Evolutionary conservation across 352 stramenopile genomes (phyloP).

Genomic region (Pythium apleroticum): DNA sequence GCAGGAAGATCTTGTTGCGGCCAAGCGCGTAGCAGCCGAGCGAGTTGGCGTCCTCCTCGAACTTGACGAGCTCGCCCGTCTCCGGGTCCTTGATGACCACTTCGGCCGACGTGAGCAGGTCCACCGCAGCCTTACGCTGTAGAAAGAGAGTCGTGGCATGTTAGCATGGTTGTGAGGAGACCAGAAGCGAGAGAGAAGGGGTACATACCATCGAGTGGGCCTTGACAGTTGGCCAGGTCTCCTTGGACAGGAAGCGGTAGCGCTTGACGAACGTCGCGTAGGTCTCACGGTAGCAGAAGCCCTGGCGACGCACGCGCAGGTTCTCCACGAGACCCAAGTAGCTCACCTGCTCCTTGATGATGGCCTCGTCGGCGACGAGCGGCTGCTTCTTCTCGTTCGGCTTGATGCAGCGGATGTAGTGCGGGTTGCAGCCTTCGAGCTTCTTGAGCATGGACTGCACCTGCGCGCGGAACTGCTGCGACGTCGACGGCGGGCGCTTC

Average conservation of each 20-base stretch:
- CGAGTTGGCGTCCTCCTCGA: conserved; percentile 72
- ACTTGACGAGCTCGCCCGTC: conserved; percentile 54
- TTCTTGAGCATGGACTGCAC: conserved; percentile 80
- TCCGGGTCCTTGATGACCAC: conserved; percentile 61
- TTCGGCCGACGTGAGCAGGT: conserved; percentile 63
- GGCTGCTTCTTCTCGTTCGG: conserved; percentile 87
- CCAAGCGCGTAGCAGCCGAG: conserved; percentile 82
- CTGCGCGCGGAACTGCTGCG: conserved; percentile 81
- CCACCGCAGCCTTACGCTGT: conserved; percentile 67
- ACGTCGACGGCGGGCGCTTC: conserved; percentile 81
- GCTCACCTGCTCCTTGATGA: conserved; percentile 75
- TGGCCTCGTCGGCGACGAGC: conserved; percentile 60
- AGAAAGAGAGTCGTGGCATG: background rate
- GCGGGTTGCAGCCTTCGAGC: conserved; percentile 85
- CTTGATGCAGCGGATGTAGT: conserved; percentile 93
- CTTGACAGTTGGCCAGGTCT: conserved; percentile 67
- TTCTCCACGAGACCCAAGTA: conserved; percentile 86
- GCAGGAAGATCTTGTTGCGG: conserved; percentile 90
- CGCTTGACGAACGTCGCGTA: conserved; percentile 83
- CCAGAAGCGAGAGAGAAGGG: background rate
- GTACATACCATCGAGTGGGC: conserved; percentile 50
- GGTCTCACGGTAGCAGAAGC: conserved; percentile 82
- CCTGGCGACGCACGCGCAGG: conserved; percentile 77
- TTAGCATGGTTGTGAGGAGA: background rate
- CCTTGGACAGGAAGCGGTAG: conserved; percentile 81